These are phyloP conservation scores for Cerioporus squamosus DNA, from an alignment of 1,284 basidiomycete genomes.

Conservation along the genomic window DNA sequence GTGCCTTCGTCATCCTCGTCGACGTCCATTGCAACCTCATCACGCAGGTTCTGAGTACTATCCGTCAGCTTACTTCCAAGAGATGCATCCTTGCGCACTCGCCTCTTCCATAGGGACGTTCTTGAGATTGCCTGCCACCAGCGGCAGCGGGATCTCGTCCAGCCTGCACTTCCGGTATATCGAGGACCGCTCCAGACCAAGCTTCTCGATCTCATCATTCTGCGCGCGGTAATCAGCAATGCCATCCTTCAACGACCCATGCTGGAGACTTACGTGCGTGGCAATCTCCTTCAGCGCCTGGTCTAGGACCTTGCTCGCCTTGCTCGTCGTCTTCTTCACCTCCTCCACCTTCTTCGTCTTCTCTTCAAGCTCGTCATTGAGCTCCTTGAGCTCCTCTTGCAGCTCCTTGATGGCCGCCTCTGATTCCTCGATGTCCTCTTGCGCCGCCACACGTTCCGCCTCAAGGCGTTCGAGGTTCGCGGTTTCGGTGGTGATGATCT, in stretches of 20 bases:
- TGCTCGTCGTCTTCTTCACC: conserved; percentile 72
- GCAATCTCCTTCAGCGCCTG: conserved; percentile 91
- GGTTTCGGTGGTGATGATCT: conserved; percentile 60
- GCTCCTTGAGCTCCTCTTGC: conserved; percentile 60
- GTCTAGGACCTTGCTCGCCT: conserved; percentile 80
- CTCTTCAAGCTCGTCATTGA: conserved; percentile 71
- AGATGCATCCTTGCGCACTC: conserved; percentile 18
- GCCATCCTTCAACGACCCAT: background rate
- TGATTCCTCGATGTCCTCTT: conserved; percentile 68
- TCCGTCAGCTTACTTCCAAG: background rate
- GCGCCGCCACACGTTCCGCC: conserved; percentile 59
- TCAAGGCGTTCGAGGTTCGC: conserved; percentile 61
- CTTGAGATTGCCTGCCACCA: conserved; percentile 77
- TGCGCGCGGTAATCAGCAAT: conserved; percentile 33
- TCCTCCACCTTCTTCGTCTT: conserved; percentile 76
- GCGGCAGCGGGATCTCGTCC: conserved; percentile 89
- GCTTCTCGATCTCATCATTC: conserved; percentile 95
- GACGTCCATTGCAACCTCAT: conserved; percentile 89
- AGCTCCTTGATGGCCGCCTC: conserved; percentile 64
- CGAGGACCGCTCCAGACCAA: conserved; percentile 84
- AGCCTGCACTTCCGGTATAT: conserved; percentile 93
- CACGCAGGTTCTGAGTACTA: conserved; percentile 70
- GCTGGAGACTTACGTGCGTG: conserved; percentile 56
- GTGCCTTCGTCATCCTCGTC: conserved; percentile 83
- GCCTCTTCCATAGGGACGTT: conserved; percentile 96